phyloP scores from a whole-genome alignment of 1,284 basidiomycete genomes.

The Marasmius fiardii region DNA sequence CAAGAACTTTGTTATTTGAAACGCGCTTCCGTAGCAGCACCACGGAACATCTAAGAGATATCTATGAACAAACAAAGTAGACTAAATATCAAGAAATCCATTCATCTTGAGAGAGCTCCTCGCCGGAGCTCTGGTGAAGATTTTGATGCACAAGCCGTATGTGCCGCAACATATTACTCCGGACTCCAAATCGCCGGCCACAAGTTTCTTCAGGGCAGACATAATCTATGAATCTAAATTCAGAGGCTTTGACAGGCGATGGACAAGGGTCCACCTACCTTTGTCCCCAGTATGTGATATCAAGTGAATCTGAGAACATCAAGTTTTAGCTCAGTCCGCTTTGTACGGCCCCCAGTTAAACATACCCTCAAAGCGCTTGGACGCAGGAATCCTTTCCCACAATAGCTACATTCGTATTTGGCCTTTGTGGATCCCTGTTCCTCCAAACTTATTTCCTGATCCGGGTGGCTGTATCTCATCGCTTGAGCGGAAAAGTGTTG shows the following conservation, averaged over 20 bases:
- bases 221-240: slow-evolving; percentile 13
- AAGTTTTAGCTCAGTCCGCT: neutral
- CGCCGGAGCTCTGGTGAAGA: slow-evolving; percentile 12
- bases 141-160: slow-evolving; percentile 16
- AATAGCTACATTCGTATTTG: slow-evolving; percentile 19
- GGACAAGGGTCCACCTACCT: slow-evolving; percentile 9
- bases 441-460: slow-evolving; percentile 1
- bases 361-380: slow-evolving; percentile 19
- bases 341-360: neutral
- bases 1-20: no score
- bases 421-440: slow-evolving; percentile 7
- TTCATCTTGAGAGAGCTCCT: slow-evolving; percentile 14
- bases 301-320: slow-evolving; percentile 16
- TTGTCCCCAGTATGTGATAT: slow-evolving; percentile 20
- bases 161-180: slow-evolving; percentile 15
- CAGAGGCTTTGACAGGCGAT: neutral
- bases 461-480: neutral
- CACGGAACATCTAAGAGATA: neutral
- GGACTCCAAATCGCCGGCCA: slow-evolving; percentile 16
- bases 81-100: slow-evolving; percentile 9
- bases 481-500: neutral
- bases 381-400: slow-evolving; percentile 18
- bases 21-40: no score
- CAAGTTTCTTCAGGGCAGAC: slow-evolving; percentile 20
- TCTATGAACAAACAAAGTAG: neutral